Base-by-base conservation (phyloP, 441 rosid species). In the Kokia cookei region DNA sequence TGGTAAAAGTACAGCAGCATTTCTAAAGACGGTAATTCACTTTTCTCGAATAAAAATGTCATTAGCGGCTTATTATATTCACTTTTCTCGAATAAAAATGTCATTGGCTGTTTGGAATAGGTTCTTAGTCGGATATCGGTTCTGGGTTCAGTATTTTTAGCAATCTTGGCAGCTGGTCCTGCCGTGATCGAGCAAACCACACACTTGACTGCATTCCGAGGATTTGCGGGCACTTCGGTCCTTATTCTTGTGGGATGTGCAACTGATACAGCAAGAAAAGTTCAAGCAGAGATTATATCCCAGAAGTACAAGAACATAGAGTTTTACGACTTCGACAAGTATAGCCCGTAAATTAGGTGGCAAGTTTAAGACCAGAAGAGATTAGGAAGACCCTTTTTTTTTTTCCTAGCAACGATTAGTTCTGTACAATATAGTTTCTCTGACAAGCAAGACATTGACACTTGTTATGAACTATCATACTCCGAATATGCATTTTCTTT, bases 201-300 rank as follows among this genome's bases (percentile, higher is more conserved):
- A 13, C 97, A 93, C 86, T 86, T 92, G 87, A 93, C 97, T 19
- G 97, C 97, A 73, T 93, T 93, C 77, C 84, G 97, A 65, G 99
- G 99, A 79, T 93, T 96, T 43, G 98, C 97, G 3, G 97, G 97
- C 47, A 93, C 97, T 51, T 96, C 96, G 9, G 94, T 93, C 74
- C 93, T 96, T 65, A 96, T 96, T 77, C 97, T 96, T 65, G 97
- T 93, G 4, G 99, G 97, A 19, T 93, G 99, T 80, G 98, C 98
- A 0, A 91, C 97, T 0, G 97, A 96, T 76, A 93, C 98, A 9
- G 99, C 98, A 67, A 88, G 99, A 85, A 96, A 93, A 84, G 97
- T 96, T 72, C 91, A 92, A 82, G 99, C 97, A 5, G 97, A 96
- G 86, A 88, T 96, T 27, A 96, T 93, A 75, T 93, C 99, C 47